These are phyloP conservation scores for Picea abies DNA, from an alignment of 83 land plant genomes.

Conservation along the genomic window DNA sequence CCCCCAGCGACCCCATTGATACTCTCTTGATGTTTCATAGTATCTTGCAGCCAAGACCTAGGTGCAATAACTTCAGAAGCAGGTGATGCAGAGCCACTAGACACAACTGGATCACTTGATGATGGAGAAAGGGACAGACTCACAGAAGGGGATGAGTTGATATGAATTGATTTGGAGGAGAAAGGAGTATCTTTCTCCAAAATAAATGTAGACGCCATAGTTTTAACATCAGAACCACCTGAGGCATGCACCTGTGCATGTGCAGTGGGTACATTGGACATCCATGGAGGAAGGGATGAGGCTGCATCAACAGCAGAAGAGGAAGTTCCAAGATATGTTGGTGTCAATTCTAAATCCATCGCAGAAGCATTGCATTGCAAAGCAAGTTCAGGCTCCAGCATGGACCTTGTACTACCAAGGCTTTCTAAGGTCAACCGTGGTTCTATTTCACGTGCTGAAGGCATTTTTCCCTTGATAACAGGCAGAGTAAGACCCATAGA, in stretches of 20 bases:
- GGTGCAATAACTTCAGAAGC: slow-evolving; percentile 17
- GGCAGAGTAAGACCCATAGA: slow-evolving; percentile 9
- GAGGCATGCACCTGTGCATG: slow-evolving; percentile 6
- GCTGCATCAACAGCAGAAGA: slow-evolving; percentile 6
- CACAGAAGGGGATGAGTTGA: slow-evolving; percentile 16
- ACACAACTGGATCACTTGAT: slow-evolving; percentile 10
- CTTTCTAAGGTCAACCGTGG: slow-evolving; percentile 15
- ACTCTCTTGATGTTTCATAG: slow-evolving; percentile 1
- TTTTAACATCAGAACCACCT: slow-evolving; percentile 15
- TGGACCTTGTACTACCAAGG: background rate
- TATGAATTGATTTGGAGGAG: slow-evolving; percentile 7
- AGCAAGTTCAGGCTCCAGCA: slow-evolving; percentile 15
- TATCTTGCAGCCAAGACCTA: slow-evolving; percentile 15
- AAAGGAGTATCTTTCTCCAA: slow-evolving; percentile 8
- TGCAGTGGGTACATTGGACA: slow-evolving; percentile 25
- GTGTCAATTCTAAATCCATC: slow-evolving; percentile 7
- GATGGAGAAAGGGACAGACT: slow-evolving; percentile 18
- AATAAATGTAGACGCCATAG: background rate
- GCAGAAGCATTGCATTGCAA: slow-evolving; percentile 12
- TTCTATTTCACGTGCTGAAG: slow-evolving; percentile 10
- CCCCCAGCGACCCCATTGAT: slow-evolving; percentile 9
- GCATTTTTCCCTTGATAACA: slow-evolving; percentile 1
- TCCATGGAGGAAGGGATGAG: slow-evolving; percentile 31
- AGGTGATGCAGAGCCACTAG: slow-evolving; percentile 18
- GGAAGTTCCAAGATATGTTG: slow-evolving; percentile 6